These are phyloP conservation scores for Dictyostelium purpureum DNA, from an alignment of 78 protist genomes.

Conservation along the genomic window DNA sequence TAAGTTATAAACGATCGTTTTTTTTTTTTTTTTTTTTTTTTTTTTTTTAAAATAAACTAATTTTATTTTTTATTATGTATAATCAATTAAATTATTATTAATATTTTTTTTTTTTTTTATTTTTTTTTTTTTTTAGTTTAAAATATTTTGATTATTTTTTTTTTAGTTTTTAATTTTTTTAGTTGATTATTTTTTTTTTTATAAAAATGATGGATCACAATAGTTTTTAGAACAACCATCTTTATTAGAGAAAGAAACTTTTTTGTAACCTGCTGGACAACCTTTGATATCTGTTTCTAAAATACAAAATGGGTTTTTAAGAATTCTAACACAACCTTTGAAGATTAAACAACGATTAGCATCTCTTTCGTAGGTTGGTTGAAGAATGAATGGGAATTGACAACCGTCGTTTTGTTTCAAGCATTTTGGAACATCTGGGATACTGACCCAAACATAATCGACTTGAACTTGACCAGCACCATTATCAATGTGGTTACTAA, in stretches of 20 bases:
- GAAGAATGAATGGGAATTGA: not conserved
- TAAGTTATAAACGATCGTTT: no score
- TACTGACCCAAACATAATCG: not conserved
- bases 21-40: no score
- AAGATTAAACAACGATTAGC: not conserved
- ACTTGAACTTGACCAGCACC: not conserved
- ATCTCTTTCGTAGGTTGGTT: not conserved
- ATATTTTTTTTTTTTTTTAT: not conserved
- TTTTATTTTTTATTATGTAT: not conserved
- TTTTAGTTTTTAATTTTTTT: no score
- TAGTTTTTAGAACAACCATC: not conserved
- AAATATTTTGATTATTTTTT: no score
- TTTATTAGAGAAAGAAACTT: not conserved
- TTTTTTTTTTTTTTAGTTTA: not conserved
- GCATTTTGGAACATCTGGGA: not conserved
- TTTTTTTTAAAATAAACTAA: no score
- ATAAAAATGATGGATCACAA: not conserved
- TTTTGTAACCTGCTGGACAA: not conserved
- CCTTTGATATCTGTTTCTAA: not conserved
- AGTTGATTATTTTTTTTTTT: not conserved
- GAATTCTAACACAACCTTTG: not conserved
- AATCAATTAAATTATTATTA: not conserved
- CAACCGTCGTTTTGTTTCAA: not conserved
- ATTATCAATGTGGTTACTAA: not conserved
- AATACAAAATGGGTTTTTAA: not conserved